Evolutionary conservation across 2,329 filamentous ascomycete species (phyloP), one percentile per base, ranked within the genome.

Genomic region (Aspergillus uvarum): DNA sequence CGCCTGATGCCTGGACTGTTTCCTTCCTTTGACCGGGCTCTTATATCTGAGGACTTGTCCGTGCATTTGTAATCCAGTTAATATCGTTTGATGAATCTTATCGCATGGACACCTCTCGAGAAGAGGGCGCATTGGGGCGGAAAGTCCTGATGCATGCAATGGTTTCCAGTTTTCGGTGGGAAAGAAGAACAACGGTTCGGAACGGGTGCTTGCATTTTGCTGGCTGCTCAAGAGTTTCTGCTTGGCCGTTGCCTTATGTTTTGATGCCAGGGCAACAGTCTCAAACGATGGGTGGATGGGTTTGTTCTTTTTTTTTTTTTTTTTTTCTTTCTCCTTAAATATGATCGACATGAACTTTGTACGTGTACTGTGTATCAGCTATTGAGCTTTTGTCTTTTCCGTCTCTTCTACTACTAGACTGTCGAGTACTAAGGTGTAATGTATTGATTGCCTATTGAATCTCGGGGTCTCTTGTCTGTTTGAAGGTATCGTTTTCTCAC

Each of bases 61-160:
- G 42, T 35, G 53, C 53, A 48, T 29, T 29, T 35, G 53, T 55
- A 55, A 55, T 47, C 24, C 53, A 55, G 31, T 55, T 11, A 48
- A 44, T 3, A 44, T 44, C 16, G 16, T 44, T 44, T 44, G 6
- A 44, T 19, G n/a, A 44, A 19, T n/a, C 38, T 44, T 44, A n/a
- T 44, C 16, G 38, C 38, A 16, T 44, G 38, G 38, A 44, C 14
- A 44, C 7, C 38, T 19, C 8, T 5, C 16, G 38, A 7, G 5
- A 6, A 19, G 16, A 16, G 32, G 32, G 32, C 14, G 11, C 32
- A 35, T 16, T 35, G 32, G 4, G 32, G 11, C 32, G 32, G 32
- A 12, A 16, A 12, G 14, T 16, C 32, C 32, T 5, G 38, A 19
- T 44, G 16, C 16, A 19, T 19, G 16, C 38, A 44, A 5, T 44